Evolutionary conservation across 108 stramenopile species (phyloP).

Genomic region (Conticribra guillardii): DNA sequence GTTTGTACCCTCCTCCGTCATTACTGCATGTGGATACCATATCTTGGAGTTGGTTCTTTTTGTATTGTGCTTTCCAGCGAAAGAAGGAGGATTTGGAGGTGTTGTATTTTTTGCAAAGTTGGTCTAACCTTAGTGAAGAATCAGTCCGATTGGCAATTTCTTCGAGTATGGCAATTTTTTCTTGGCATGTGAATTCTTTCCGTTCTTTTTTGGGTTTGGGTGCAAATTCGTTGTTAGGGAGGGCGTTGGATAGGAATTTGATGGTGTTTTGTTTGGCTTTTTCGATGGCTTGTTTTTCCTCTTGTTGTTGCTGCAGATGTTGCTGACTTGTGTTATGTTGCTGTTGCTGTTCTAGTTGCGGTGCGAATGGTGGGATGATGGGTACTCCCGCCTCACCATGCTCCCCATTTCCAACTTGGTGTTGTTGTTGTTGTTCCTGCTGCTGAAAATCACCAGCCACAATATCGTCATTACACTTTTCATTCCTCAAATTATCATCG

Average conservation of each 20-base stretch:
- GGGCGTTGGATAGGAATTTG: not conserved
- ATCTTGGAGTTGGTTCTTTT: conserved; percentile 1
- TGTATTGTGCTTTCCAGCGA: conserved; percentile 7
- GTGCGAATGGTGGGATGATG: no score
- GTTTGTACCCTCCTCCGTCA: not conserved
- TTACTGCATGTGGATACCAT: no score
- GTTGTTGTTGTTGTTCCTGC: no score
- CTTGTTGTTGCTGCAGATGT: no score
- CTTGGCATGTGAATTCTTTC: conserved; percentile 6
- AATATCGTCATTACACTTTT: no score
- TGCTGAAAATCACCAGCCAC: no score
- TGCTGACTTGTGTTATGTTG: no score
- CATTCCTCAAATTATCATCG: no score
- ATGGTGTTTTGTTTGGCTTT: not conserved
- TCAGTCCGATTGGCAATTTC: not conserved
- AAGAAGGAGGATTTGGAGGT: conserved; percentile 15
- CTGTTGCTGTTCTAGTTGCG: no score
- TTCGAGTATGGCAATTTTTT: conserved; percentile 11
- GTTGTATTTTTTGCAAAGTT: conserved; percentile 8
- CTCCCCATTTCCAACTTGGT: no score
- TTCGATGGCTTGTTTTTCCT: no score
- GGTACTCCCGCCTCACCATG: no score
- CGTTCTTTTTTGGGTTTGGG: not conserved
- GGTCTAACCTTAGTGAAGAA: not conserved
- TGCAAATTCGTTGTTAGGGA: not conserved